Conservation (phyloP, 2,329 filamentous ascomycete genomes). For the Chrysoporthe deuterocubensis region DNA sequence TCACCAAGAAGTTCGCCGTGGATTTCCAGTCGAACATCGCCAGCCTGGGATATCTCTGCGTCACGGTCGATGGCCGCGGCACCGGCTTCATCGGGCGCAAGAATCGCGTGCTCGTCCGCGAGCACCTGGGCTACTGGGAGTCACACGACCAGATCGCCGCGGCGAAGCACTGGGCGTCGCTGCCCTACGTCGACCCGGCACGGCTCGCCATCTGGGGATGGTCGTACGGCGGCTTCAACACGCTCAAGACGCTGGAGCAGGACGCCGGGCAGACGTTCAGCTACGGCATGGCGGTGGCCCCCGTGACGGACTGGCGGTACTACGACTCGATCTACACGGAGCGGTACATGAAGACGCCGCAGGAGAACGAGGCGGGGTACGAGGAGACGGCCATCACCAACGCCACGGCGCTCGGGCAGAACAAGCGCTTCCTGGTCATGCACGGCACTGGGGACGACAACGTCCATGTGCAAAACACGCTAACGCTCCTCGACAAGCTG, state of each 20-base stretch:
- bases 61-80: conserved; percentile 91
- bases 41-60: conserved; percentile 85
- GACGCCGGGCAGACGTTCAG: conserved; percentile 89
- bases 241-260: conserved; percentile 90
- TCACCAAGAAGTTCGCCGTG: conserved; percentile 78
- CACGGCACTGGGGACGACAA: conserved; percentile 97
- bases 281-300: conserved; percentile 97
- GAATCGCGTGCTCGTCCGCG: conserved; percentile 79
- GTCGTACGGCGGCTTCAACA: conserved; percentile 96
- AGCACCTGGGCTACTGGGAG: conserved; percentile 83
- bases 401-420: conserved; percentile 71
- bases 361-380: conserved; percentile 81
- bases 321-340: conserved; percentile 96
- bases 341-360: conserved; percentile 94
- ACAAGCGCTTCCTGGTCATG: conserved; percentile 91
- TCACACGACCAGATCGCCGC: conserved; percentile 89
- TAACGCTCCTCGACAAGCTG: conserved; percentile 83
- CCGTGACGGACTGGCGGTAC: conserved; percentile 97
- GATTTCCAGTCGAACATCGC: conserved; percentile 93
- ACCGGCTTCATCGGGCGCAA: conserved; percentile 89
- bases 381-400: conserved; percentile 74
- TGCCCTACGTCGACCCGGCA: conserved; percentile 79
- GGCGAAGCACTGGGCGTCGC: conserved; percentile 80
- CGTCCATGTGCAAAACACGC: conserved; percentile 93
- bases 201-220: conserved; percentile 97